Base-by-base conservation (phyloP, 2,329 filamentous ascomycete species). In the Dissoconium aciculare region DNA sequence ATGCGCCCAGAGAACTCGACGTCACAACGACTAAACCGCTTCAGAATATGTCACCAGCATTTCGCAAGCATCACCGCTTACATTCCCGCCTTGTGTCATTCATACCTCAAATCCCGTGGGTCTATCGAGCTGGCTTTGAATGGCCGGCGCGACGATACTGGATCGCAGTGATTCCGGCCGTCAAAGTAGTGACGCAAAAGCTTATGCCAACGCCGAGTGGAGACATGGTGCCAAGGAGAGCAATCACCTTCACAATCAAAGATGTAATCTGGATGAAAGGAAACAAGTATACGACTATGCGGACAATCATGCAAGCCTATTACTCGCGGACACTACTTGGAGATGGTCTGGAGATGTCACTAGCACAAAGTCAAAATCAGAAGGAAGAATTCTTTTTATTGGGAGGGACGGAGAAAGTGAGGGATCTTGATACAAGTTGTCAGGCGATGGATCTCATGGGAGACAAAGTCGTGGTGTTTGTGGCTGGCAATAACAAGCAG, bases 221-320 rank as follows among this genome's bases (percentile, higher is more conserved):
- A 8, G 27, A 34, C 19, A 37, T 23, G 8, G 19, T 8, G 8
- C 19, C 19, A 23, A 8, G 19, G 8, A 11, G 28, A 9, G 17
- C 15, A 6, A 15, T 13, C 10, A 21, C 17, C 8, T 8, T 23
- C 19, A 23, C 8, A 8, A 37, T 36, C 21, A 37, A 36, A 13
- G 47, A 52, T 24, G 46, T 50, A 27, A 33, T 49, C 5, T 53
- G 50, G 52, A 45, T 55, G 40, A 49, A 50, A 16, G 52, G 47
- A 1, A 47, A 50, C 29, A 33, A 39, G 6, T 36, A 38, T 21
- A 50, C 41, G n/a, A 53, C 50, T 3, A 41, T 54, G 3, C 36
- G 40, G 23, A 55, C 52, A 2, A 41, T 55, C 29, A 46, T 40
- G 43, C 39, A 50, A 17, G 32, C 32, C 6, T 50, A 45, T 31